Conservation (phyloP, 108 stramenopile species). For the Cyclotella kingstonii region DNA sequence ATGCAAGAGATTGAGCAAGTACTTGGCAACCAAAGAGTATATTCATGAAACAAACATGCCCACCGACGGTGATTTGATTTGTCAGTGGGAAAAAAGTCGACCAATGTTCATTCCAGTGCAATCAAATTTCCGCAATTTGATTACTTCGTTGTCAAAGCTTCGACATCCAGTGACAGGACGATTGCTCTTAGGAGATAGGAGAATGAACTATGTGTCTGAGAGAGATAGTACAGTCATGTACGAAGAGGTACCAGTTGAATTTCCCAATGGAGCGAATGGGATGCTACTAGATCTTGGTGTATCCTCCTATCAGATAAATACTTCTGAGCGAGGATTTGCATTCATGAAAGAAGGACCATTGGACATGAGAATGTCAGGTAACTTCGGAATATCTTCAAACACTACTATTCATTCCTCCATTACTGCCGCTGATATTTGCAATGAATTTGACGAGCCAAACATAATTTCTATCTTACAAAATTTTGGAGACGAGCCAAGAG, state of each 20-base stretch:
- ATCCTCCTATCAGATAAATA: slow-evolving; percentile 89
- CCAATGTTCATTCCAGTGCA: slow-evolving; percentile 67
- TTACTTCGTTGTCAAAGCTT: slow-evolving; percentile 47
- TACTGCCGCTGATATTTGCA: slow-evolving; percentile 85
- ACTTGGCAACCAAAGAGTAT: slow-evolving; percentile 48
- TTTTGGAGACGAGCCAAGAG: slow-evolving; percentile 85
- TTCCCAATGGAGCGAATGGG: slow-evolving; percentile 70
- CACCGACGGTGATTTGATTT: background rate
- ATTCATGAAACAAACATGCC: slow-evolving; percentile 23
- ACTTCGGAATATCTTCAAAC: slow-evolving; percentile 21
- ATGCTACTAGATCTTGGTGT: slow-evolving; percentile 91
- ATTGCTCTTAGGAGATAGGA: slow-evolving; percentile 34
- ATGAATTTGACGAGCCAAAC: slow-evolving; percentile 69
- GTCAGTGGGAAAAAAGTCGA: slow-evolving; percentile 35
- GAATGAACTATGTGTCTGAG: slow-evolving; percentile 2
- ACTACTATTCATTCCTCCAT: slow-evolving; percentile 51
- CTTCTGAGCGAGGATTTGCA: slow-evolving; percentile 83
- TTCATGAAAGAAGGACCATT: slow-evolving; percentile 88
- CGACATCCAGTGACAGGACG: slow-evolving; percentile 33
- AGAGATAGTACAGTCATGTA: slow-evolving; percentile 4
- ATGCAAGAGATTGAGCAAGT: slow-evolving; percentile 53
- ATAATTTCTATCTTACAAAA: slow-evolving; percentile 64
- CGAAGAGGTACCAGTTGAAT: slow-evolving; percentile 18
- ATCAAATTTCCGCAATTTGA: slow-evolving; percentile 42
- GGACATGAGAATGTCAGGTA: slow-evolving; percentile 88